These are phyloP conservation scores for Stenocarpella maydis DNA, from an alignment of 2,329 filamentous ascomycete species.

Conservation along the genomic window DNA sequence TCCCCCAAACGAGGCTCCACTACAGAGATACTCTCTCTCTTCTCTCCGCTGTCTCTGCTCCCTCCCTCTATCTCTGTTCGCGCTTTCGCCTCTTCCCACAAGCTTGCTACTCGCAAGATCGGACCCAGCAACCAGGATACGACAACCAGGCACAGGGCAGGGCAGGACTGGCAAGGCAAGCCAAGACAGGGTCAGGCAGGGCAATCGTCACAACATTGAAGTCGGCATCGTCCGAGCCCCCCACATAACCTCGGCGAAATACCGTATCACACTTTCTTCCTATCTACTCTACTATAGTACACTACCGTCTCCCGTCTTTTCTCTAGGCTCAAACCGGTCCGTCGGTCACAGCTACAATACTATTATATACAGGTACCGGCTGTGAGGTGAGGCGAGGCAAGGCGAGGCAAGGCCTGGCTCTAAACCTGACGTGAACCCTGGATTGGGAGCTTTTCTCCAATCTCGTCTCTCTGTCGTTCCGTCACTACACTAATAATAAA, in stretches of 20 bases:
- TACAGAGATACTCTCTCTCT: background rate
- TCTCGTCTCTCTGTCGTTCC: conserved; percentile 13
- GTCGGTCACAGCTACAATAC: background rate
- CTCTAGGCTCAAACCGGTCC: background rate
- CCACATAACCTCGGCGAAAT: conserved; percentile 29
- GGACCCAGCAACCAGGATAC: background rate
- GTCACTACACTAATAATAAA: background rate
- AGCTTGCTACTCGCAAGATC: background rate
- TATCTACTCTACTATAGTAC: too few relatives aligned
- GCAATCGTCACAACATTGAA: conserved; percentile 22
- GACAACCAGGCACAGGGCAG: background rate
- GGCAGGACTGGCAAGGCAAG: conserved; percentile 4
- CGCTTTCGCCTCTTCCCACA: conserved; percentile 10
- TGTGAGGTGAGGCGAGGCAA: background rate
- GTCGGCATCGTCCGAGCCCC: conserved; percentile 23
- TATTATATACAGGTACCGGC: too few relatives aligned
- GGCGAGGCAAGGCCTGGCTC: background rate
- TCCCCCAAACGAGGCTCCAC: conserved; percentile 17
- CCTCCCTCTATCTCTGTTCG: background rate
- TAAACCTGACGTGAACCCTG: background rate
- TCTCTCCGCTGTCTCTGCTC: background rate
- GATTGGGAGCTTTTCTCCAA: conserved; percentile 8
- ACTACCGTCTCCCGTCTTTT: too few relatives aligned
- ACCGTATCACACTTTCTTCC: conserved; percentile 16
- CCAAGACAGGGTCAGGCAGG: background rate